Percentiles rank a stretch among this genome's conserved stretches.
phyloP scores from a whole-genome alignment of 176 grass and related monocot genomes.

The Cymbopogon citratus region DNA sequence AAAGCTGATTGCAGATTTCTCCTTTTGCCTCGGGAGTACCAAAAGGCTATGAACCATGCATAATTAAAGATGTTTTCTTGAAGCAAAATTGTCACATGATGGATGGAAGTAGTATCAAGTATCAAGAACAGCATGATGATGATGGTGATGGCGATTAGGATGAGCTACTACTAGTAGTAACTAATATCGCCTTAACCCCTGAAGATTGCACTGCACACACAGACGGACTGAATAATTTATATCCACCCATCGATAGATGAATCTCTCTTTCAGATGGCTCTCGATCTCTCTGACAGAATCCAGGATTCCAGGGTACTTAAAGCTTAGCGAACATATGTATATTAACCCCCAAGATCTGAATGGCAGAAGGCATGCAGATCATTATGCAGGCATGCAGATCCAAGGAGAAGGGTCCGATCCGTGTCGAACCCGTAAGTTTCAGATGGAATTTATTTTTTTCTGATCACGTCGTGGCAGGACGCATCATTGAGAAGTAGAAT shows the following conservation, averaged over 20 bases:
- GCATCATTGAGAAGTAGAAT: not conserved
- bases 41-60: conserved; percentile 28
- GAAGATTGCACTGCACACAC: not conserved
- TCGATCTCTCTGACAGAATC: not conserved
- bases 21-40: conserved; percentile 31
- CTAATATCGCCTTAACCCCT: not conserved
- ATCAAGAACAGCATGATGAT: not conserved
- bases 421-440: not conserved
- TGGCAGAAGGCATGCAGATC: not conserved
- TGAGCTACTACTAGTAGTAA: not conserved
- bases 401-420: conserved; percentile 13
- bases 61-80: not conserved
- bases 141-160: not conserved
- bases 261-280: not conserved
- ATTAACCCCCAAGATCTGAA: not conserved
- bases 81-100: conserved; percentile 1
- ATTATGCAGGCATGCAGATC: not conserved
- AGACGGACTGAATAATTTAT: not conserved
- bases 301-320: not conserved
- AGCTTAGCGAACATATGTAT: not conserved
- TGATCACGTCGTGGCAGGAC: conserved; percentile 5
- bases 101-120: not conserved
- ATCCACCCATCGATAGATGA: too few species aligned
- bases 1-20: conserved; percentile 11
- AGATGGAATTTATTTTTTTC: conserved; percentile 20